These are phyloP conservation scores for Phytophthora sansomeana DNA, from an alignment of 352 stramenopile species.

Conservation along the genomic window DNA sequence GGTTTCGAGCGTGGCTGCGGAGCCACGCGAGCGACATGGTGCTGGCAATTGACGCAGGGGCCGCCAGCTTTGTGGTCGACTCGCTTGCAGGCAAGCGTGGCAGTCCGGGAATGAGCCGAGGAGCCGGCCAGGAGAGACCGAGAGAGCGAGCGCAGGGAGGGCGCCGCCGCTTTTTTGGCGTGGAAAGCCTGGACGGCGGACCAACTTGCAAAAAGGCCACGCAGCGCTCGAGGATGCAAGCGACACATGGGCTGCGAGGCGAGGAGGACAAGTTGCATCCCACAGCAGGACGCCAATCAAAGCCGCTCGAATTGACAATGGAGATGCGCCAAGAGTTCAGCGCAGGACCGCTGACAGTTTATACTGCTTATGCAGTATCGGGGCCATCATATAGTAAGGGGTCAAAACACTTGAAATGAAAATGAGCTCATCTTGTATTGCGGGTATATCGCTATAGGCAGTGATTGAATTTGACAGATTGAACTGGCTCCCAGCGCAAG, in stretches of 20 bases:
- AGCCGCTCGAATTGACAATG: constrained; percentile 26
- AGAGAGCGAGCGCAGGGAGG: constrained; percentile 29
- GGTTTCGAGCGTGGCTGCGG: constrained; percentile 38
- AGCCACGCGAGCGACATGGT: constrained; percentile 49
- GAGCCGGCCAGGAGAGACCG: constrained; percentile 16
- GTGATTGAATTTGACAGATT: constrained; percentile 20
- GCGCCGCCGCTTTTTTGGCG: constrained; percentile 26
- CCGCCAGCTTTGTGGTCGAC: constrained; percentile 17
- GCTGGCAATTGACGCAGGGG: constrained; percentile 11
- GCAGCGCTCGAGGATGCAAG: constrained; percentile 18
- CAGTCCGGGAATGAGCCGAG: constrained; percentile 36
- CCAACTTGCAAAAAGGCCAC: constrained; percentile 39
- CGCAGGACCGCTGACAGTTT: constrained; percentile 3
- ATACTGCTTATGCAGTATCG: constrained; percentile 7
- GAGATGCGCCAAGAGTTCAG: constrained; percentile 30
- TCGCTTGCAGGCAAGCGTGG: constrained; percentile 29
- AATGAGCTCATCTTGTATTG: background rate
- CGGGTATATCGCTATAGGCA: background rate
- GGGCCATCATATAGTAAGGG: background rate
- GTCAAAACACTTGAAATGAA: background rate
- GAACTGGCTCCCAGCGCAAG: constrained; percentile 29
- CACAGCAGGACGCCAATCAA: constrained; percentile 17
- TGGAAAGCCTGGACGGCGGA: constrained; percentile 34
- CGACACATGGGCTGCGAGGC: constrained; percentile 3
- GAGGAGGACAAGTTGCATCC: constrained; percentile 34